A percentile compares a stretch with the other conserved stretches of the same genome.
Evolutionary conservation across 2,329 filamentous ascomycete genomes (phyloP).

Genomic region (Dendryphion nanum): DNA sequence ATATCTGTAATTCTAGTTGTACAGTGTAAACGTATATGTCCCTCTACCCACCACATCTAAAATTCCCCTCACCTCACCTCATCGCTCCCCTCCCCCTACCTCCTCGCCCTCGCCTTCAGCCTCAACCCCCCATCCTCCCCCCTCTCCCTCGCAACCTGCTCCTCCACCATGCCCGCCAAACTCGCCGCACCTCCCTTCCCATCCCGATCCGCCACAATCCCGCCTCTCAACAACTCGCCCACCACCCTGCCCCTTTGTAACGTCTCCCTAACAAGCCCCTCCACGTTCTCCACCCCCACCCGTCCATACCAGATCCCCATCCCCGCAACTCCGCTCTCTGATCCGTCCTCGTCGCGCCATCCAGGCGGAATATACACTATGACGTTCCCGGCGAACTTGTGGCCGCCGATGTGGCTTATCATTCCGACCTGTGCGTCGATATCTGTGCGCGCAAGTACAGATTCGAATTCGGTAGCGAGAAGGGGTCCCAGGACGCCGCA

Average conservation of each 20-base stretch:
- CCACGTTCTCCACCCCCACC: conserved; percentile 71
- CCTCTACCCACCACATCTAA: not conserved
- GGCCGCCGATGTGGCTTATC: conserved; percentile 79
- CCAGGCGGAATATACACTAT: conserved; percentile 73
- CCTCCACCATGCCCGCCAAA: conserved; percentile 29
- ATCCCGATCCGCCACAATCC: conserved; percentile 46
- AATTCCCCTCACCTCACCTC: no score
- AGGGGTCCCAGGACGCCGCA: conserved; percentile 80
- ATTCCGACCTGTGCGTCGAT: conserved; percentile 62
- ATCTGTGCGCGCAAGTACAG: conserved; percentile 52
- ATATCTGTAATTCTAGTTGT: not conserved
- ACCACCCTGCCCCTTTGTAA: conserved; percentile 66
- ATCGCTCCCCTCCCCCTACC: conserved; percentile 1
- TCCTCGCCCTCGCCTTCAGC: conserved; percentile 21
- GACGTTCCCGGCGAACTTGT: conserved; percentile 83
- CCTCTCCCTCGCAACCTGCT: conserved; percentile 25
- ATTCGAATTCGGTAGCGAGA: conserved; percentile 68
- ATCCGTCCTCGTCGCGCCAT: conserved; percentile 3
- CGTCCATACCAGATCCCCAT: conserved; percentile 81
- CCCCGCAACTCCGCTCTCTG: conserved; percentile 45
- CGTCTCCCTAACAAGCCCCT: conserved; percentile 73
- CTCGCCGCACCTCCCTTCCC: conserved; percentile 19
- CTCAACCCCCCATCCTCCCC: conserved; percentile 19
- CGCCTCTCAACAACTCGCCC: conserved; percentile 69
- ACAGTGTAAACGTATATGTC: not conserved